Evolutionary conservation across 148 eudicot species (phyloP).

Genomic region (Cornus florida): DNA sequence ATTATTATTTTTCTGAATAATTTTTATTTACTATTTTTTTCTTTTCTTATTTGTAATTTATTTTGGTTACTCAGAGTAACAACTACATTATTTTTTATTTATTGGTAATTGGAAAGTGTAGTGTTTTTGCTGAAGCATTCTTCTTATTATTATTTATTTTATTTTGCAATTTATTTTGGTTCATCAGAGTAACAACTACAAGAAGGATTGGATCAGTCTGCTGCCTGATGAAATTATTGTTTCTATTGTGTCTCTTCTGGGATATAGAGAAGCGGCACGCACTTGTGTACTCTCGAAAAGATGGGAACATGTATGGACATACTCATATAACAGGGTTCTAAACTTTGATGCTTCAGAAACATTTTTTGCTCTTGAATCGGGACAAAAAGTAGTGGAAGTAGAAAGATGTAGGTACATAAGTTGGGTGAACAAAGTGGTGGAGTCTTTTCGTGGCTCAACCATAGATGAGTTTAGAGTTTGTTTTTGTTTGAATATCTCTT

Average conservation of each 20-base stretch:
- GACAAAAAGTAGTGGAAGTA: not conserved
- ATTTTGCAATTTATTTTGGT: not conserved
- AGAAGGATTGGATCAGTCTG: not conserved
- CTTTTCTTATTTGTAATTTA: too few relatives aligned
- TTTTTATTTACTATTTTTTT: too few relatives aligned
- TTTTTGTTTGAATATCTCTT: not conserved
- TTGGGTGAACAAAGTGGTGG: conserved; percentile 7
- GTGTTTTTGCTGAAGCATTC: not conserved
- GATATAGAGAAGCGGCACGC: too few relatives aligned
- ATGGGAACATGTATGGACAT: conserved; percentile 9
- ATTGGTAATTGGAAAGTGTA: not conserved
- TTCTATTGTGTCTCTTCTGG: not conserved
- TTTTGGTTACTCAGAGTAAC: too few relatives aligned
- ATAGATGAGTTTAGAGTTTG: conserved; percentile 9
- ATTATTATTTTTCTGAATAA: too few relatives aligned
- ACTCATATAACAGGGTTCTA: not conserved
- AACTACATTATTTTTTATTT: too few relatives aligned
- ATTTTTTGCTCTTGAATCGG: not conserved
- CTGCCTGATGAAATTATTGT: conserved; percentile 4
- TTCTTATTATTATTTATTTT: not conserved
- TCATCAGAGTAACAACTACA: too few relatives aligned
- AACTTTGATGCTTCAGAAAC: conserved; percentile 1
- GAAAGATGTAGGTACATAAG: not conserved
- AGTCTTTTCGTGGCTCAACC: not conserved
- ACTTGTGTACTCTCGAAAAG: too few relatives aligned